phyloP scores from a whole-genome alignment of 1,284 basidiomycete species.

The Austroboletus niveus region DNA sequence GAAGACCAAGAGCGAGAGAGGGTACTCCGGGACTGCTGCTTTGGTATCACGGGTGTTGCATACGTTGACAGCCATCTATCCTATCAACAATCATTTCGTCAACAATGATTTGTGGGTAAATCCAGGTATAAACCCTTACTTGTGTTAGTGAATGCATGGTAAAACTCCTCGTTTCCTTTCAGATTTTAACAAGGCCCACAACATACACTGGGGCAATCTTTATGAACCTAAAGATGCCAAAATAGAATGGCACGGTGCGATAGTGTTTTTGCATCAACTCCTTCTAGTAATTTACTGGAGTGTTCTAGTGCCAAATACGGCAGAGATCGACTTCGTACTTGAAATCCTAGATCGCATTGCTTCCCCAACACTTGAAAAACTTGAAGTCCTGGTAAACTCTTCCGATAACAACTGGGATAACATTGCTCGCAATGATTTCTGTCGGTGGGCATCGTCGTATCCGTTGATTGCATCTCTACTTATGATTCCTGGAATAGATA shows the following conservation, averaged over 20 bases:
- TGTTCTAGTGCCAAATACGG: slow-evolving; percentile 61
- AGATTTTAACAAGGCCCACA: slow-evolving; percentile 77
- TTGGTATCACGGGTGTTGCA: slow-evolving; percentile 79
- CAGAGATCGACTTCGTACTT: slow-evolving; percentile 82
- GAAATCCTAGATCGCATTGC: slow-evolving; percentile 55
- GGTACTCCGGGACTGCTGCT: slow-evolving; percentile 81
- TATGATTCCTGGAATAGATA: slow-evolving; percentile 43
- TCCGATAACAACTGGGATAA: slow-evolving; percentile 61
- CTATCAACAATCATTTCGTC: slow-evolving; percentile 79
- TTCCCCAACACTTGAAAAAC: slow-evolving; percentile 62
- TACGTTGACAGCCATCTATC: slow-evolving; percentile 79
- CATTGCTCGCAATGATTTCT: slow-evolving; percentile 89
- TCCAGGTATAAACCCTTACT: slow-evolving; percentile 48
- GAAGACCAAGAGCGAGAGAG: slow-evolving; percentile 86
- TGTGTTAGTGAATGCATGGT: background rate
- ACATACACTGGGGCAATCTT: slow-evolving; percentile 80
- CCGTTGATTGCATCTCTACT: background rate
- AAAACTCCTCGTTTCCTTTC: background rate
- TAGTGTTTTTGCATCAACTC: background rate
- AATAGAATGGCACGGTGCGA: slow-evolving; percentile 85
- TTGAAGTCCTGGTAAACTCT: slow-evolving; percentile 63
- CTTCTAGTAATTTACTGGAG: slow-evolving; percentile 1
- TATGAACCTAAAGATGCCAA: slow-evolving; percentile 80
- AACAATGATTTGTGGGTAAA: slow-evolving; percentile 83
- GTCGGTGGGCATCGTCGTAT: slow-evolving; percentile 54